Percentiles rank a stretch among this genome's conserved stretches.
These are phyloP conservation scores for Cicer pinnatifidum DNA, from an alignment of 306 rosid genomes.

Conservation along the genomic window DNA sequence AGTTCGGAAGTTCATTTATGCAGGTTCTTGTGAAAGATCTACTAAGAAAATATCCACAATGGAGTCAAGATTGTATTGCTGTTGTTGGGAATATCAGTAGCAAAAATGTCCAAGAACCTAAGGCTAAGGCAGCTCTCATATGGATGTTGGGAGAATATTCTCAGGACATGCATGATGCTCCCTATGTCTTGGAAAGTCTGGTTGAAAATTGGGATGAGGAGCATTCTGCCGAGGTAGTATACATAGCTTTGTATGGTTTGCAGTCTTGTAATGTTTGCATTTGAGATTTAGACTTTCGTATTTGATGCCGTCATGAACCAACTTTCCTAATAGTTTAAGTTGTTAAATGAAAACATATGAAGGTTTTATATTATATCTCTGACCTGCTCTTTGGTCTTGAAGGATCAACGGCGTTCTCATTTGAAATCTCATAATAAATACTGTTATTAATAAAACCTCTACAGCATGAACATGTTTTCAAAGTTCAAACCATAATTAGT, in stretches of 20 bases:
- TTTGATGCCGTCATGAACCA: neutral
- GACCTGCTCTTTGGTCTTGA: neutral
- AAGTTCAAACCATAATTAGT: neutral
- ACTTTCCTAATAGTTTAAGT: neutral
- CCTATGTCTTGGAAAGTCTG: constrained; percentile 84
- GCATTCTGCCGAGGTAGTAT: constrained; percentile 82
- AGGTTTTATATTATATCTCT: neutral
- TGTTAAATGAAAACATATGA: neutral
- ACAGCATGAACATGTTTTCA: neutral
- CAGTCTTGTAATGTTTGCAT: constrained; percentile 9
- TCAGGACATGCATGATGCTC: constrained; percentile 96
- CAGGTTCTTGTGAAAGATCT: constrained; percentile 99
- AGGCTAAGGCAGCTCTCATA: constrained; percentile 98
- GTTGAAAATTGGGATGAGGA: constrained; percentile 97
- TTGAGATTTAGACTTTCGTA: constrained; percentile 24
- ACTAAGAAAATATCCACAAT: constrained; percentile 94
- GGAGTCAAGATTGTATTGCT: constrained; percentile 99
- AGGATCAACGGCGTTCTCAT: neutral
- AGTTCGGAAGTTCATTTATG: constrained; percentile 46
- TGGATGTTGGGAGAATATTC: constrained; percentile 99
- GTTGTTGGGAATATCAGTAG: constrained; percentile 99
- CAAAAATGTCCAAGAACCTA: constrained; percentile 94
- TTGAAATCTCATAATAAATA: neutral
- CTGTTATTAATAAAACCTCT: neutral
- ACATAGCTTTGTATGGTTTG: constrained; percentile 27